Percentiles rank a stretch among this genome's conserved stretches.
Conservation (phyloP, 768 basidiomycete species). For the Lyophyllum decastes region DNA sequence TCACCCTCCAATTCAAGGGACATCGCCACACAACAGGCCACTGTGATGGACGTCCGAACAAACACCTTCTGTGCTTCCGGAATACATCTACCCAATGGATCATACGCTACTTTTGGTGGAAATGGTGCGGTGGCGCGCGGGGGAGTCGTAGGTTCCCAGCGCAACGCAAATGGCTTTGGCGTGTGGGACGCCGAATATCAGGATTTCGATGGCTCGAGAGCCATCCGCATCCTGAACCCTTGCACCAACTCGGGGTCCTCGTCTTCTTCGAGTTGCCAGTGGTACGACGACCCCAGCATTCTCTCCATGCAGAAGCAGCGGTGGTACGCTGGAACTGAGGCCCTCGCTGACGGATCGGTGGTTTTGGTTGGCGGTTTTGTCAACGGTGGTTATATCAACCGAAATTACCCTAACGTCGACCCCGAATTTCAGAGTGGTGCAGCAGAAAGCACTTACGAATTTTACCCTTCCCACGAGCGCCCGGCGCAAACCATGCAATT, state of each 20-base stretch:
- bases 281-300: conserved; percentile 65
- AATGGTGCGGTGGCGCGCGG: conserved; percentile 73
- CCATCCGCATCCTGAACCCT: conserved; percentile 82
- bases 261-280: conserved; percentile 52
- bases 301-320: conserved; percentile 64
- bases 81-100: conserved; percentile 80
- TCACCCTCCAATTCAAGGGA: conserved; percentile 44
- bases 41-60: conserved; percentile 69
- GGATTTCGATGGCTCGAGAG: conserved; percentile 78
- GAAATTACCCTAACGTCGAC: conserved; percentile 69
- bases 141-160: conserved; percentile 52
- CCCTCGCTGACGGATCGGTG: conserved; percentile 74
- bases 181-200: conserved; percentile 67
- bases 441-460: conserved; percentile 83
- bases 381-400: conserved; percentile 77
- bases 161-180: conserved; percentile 26
- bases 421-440: conserved; percentile 49
- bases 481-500: conserved; percentile 60
- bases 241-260: conserved; percentile 53
- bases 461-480: conserved; percentile 65
- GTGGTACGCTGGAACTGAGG: conserved; percentile 80
- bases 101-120: conserved; percentile 74
- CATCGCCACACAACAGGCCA: conserved; percentile 54
- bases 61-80: conserved; percentile 85
- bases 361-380: conserved; percentile 82